phyloP scores from a whole-genome alignment of 2,329 filamentous ascomycete genomes.

The Parastagonospora avenae region DNA sequence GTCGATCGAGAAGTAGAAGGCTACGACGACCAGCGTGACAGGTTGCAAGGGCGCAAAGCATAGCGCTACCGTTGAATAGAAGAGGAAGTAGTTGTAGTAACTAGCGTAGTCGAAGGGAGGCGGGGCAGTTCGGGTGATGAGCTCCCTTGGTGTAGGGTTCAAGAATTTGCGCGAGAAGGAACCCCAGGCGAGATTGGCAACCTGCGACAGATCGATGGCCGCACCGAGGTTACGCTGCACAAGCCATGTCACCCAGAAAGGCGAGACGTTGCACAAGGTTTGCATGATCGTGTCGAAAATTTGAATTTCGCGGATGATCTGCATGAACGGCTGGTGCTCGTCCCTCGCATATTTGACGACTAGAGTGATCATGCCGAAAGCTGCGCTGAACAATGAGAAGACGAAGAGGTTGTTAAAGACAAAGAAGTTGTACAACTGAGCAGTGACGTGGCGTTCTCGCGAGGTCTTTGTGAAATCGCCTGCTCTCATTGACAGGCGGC shows the following conservation, averaged over 20 bases:
- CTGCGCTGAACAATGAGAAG: slow-evolving; percentile 86
- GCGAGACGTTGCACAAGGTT: slow-evolving; percentile 80
- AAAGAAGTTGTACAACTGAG: slow-evolving; percentile 93
- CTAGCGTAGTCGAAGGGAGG: slow-evolving; percentile 92
- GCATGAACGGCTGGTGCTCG: slow-evolving; percentile 61
- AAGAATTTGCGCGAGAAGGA: slow-evolving; percentile 85
- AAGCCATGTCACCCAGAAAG: slow-evolving; percentile 81
- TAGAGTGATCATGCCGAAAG: slow-evolving; percentile 73
- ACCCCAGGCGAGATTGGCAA: slow-evolving; percentile 81
- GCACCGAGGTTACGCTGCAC: slow-evolving; percentile 92
- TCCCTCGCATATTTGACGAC: slow-evolving; percentile 65
- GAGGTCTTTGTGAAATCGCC: slow-evolving; percentile 93
- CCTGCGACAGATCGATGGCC: slow-evolving; percentile 88
- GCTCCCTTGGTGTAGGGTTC: slow-evolving; percentile 83
- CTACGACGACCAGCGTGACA: slow-evolving; percentile 81
- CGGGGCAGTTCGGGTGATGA: slow-evolving; percentile 91
- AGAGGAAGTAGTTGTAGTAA: slow-evolving; percentile 98
- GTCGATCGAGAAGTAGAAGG: slow-evolving; percentile 88
- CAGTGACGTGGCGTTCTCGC: slow-evolving; percentile 86
- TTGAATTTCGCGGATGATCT: slow-evolving; percentile 68
- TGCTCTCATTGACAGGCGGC: slow-evolving; percentile 78
- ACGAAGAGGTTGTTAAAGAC: slow-evolving; percentile 96
- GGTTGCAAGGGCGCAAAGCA: slow-evolving; percentile 87
- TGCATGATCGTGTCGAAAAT: slow-evolving; percentile 69
- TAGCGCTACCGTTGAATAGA: slow-evolving; percentile 87